These are phyloP conservation scores for Tolypocladium capitatum DNA, from an alignment of 2,329 filamentous ascomycete genomes.

Conservation along the genomic window DNA sequence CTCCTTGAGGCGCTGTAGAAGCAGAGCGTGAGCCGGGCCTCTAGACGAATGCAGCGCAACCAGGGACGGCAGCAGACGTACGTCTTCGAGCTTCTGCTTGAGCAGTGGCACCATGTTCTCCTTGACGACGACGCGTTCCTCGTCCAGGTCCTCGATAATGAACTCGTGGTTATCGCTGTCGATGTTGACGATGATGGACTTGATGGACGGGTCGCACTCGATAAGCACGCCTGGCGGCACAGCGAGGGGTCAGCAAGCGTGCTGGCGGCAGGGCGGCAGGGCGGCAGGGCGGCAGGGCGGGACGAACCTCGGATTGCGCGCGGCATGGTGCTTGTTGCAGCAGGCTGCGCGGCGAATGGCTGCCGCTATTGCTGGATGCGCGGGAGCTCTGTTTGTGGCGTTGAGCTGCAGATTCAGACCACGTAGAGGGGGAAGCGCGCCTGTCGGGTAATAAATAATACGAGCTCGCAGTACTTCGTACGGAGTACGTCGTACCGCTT, in stretches of 20 bases:
- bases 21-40: not conserved
- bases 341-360: not conserved
- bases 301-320: slow-evolving; percentile 40
- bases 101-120: slow-evolving; percentile 56
- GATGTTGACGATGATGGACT: slow-evolving; percentile 70
- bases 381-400: not conserved
- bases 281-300: not conserved
- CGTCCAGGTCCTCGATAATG: slow-evolving; percentile 70
- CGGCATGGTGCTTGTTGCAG: slow-evolving; percentile 28
- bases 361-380: not conserved
- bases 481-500: too few relatives aligned
- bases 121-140: slow-evolving; percentile 62
- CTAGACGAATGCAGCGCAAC: not conserved
- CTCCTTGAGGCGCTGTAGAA: slow-evolving; percentile 33
- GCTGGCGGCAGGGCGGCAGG: not conserved
- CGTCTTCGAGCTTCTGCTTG: slow-evolving; percentile 56
- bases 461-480: too few relatives aligned
- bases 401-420: not conserved
- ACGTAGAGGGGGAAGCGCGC: not conserved
- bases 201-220: slow-evolving; percentile 77
- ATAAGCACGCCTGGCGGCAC: slow-evolving; percentile 50
- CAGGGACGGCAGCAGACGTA: slow-evolving; percentile 21
- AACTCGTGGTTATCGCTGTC: slow-evolving; percentile 57
- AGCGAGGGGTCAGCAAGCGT: slow-evolving; percentile 1
- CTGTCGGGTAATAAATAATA: not conserved